Conservation (phyloP, 2,329 filamentous ascomycete genomes). For the Cordyceps cicadae region DNA sequence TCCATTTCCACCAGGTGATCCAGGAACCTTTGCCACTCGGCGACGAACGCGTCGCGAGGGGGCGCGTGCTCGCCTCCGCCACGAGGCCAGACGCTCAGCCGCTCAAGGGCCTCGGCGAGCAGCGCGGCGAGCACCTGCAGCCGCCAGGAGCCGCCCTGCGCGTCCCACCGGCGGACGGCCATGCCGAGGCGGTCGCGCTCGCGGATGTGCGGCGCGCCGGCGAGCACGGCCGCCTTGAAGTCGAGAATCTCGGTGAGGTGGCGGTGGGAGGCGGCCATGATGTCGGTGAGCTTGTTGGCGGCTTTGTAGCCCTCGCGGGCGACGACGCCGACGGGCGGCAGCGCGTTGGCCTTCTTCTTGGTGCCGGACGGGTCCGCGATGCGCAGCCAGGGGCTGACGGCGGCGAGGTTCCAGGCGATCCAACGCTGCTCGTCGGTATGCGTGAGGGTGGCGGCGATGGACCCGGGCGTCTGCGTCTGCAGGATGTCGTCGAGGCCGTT, state of each 20-base stretch:
- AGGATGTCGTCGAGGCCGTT: conserved; percentile 49
- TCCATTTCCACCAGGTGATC: conserved; percentile 47
- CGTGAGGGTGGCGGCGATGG: conserved; percentile 48
- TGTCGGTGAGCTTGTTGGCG: conserved; percentile 64
- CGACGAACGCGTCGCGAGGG: conserved; percentile 38
- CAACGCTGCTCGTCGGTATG: conserved; percentile 58
- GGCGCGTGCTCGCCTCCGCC: conserved; percentile 11
- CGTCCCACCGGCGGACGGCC: conserved; percentile 65
- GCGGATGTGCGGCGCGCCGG: conserved; percentile 34
- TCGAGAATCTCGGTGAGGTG: conserved; percentile 55
- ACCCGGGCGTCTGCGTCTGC: conserved; percentile 34
- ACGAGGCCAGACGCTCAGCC: conserved; percentile 25
- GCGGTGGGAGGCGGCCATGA: conserved; percentile 57
- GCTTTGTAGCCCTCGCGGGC: conserved; percentile 71
- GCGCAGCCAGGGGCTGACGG: conserved; percentile 65
- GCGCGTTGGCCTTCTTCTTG: conserved; percentile 41
- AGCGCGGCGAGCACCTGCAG: conserved; percentile 62
- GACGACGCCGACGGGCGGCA: conserved; percentile 42
- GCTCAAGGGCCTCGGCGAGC: conserved; percentile 51
- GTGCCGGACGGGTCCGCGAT: conserved; percentile 32
- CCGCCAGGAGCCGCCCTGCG: conserved; percentile 55
- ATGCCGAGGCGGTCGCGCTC: conserved; percentile 62
- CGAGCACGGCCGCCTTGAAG: conserved; percentile 48
- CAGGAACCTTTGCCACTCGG: conserved; percentile 46
- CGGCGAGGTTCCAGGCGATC: conserved; percentile 67